Base-by-base conservation (phyloP, 139 green algal species). In the Micractinium conductrix region DNA sequence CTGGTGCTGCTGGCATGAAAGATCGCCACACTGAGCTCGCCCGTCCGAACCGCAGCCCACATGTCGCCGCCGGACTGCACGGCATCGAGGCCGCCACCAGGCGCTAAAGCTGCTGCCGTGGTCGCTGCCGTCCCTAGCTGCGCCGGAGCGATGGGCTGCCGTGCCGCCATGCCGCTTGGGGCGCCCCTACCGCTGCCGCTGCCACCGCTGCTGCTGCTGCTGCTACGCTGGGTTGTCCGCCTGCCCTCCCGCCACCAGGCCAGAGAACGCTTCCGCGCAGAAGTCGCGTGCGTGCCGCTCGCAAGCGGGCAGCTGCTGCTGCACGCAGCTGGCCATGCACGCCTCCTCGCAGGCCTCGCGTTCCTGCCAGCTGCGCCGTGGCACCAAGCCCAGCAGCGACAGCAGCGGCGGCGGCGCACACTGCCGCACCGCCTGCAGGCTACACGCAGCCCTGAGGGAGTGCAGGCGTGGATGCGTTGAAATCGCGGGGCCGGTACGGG, bases 331-430 rank as follows among this genome's bases (percentile, higher is more conserved):
- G 4, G 55, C 58, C 50, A 60, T 84, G 48, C 44, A 60, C 22
- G 35, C 43, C 65, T 68, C 78, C 35, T 76, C 33, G 44, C 67
- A 76, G 24, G 65, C 65, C 65, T 78, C 78, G 1, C 62, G 65
- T 44, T 84, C 55, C 67, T 78, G 55, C 78, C 78, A 84, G 67
- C 78, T 84, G 7, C 3, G 55, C 33, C 26, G 24, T 37, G 78
- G 50, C 28, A 16, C 65, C 19, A 70, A 35, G 45, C 74, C 58
- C 26, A 79, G 70, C 42, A 78, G 70, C 26, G 30, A 43, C 42
- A 78, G 70, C 12, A 78, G 43, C 26, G 42, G 16, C 16, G 80
- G 42, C 40, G 62, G 43, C 5, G 24, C 53, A 22, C 50, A 85
- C 42, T 58, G 63, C 6, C 40, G 45, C 21, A 2, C 65, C 44